These are phyloP conservation scores for Pseudogymnoascus sp. DNA, from an alignment of 2,329 filamentous ascomycete genomes.

Conservation along the genomic window DNA sequence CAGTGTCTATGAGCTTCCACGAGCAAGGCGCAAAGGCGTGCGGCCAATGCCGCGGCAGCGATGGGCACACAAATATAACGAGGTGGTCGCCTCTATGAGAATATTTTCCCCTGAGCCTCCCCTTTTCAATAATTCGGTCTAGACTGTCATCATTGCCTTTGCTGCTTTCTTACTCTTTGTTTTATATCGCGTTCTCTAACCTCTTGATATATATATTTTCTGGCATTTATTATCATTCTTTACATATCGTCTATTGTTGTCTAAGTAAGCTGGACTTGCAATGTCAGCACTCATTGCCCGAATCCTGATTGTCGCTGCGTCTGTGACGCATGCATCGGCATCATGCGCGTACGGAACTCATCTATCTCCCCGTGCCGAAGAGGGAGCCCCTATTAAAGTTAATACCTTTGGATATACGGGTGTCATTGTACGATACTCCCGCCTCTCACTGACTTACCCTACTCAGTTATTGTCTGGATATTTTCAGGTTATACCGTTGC, in stretches of 20 bases:
- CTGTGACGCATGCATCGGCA: slow-evolving; percentile 27
- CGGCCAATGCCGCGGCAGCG: not conserved
- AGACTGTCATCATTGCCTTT: not conserved
- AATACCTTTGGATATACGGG: slow-evolving; percentile 35
- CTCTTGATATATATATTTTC: not conserved
- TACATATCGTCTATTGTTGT: not conserved
- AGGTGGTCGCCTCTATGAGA: not conserved
- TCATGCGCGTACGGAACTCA: slow-evolving; percentile 37
- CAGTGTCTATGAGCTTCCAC: not conserved
- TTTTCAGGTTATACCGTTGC: not conserved
- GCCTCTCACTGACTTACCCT: not conserved
- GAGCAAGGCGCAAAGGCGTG: not conserved
- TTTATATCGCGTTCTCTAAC: not conserved
- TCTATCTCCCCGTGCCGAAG: slow-evolving; percentile 29
- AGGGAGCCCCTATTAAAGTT: slow-evolving; percentile 27
- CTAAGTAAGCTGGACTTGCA: slow-evolving; percentile 4
- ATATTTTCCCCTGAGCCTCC: not conserved
- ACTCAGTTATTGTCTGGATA: not conserved
- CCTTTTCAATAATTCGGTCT: not conserved
- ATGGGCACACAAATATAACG: not conserved
- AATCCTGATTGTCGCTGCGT: slow-evolving; percentile 14
- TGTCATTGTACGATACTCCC: slow-evolving; percentile 25
- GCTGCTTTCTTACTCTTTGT: not conserved
- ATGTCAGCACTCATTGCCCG: not conserved
- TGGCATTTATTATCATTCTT: not conserved